Evolutionary conservation across 2,329 filamentous ascomycete genomes (phyloP).

Genomic region (Amesomyces nigricolor): DNA sequence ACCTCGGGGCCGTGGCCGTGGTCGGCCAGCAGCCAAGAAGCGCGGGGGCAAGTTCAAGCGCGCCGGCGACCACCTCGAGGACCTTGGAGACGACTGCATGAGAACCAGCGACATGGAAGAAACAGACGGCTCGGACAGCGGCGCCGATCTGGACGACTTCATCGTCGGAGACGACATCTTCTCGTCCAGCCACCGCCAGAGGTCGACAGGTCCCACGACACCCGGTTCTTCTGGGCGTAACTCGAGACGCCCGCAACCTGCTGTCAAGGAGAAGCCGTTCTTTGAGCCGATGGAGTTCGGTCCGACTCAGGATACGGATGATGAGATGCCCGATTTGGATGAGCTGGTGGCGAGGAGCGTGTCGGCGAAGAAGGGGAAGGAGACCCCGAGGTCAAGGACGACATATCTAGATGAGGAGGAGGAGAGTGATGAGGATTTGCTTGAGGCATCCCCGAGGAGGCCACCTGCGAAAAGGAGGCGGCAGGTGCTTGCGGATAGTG

Average conservation of each 20-base stretch:
- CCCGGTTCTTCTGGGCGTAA: slow-evolving; percentile 11
- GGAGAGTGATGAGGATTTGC: slow-evolving; percentile 8
- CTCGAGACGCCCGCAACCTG: neutral
- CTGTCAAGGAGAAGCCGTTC: slow-evolving; percentile 30
- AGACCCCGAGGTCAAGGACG: neutral
- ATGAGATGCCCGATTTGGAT: slow-evolving; percentile 27
- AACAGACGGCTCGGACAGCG: slow-evolving; percentile 44
- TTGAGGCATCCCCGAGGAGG: slow-evolving; percentile 9
- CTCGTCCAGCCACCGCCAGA: slow-evolving; percentile 33
- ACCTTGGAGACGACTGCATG: slow-evolving; percentile 47
- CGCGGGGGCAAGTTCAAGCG: slow-evolving; percentile 15
- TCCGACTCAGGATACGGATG: slow-evolving; percentile 35
- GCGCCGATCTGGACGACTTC: slow-evolving; percentile 50
- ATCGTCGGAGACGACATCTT: slow-evolving; percentile 46
- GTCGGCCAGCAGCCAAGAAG: slow-evolving; percentile 20
- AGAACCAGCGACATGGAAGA: slow-evolving; percentile 44
- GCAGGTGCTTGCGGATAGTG: slow-evolving; percentile 11
- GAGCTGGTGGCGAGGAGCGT: slow-evolving; percentile 14
- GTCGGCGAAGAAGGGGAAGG: slow-evolving; percentile 12
- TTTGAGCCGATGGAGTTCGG: slow-evolving; percentile 37
- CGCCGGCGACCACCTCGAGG: slow-evolving; percentile 40
- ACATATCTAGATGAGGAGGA: slow-evolving; percentile 12
- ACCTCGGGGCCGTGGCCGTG: neutral
- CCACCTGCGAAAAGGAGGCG: slow-evolving; percentile 13
- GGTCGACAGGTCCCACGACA: slow-evolving; percentile 26